Evolutionary conservation across 768 basidiomycete genomes (phyloP).

Genomic region (Boletus subparvulus): DNA sequence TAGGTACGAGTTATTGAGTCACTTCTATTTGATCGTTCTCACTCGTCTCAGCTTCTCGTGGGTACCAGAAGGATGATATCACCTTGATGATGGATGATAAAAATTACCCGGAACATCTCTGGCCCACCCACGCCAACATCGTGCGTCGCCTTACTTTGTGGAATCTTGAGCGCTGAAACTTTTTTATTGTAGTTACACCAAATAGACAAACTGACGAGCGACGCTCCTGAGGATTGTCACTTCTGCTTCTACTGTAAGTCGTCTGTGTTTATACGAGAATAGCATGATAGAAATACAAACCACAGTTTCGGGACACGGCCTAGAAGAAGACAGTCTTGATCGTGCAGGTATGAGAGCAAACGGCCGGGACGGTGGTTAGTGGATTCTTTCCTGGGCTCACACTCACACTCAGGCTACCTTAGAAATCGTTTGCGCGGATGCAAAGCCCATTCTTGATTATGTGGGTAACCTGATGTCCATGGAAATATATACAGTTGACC

Average conservation of each 20-base stretch:
- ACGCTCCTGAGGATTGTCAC: constrained; percentile 43
- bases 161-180: not conserved
- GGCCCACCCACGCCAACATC: constrained; percentile 46
- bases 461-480: constrained; percentile 6
- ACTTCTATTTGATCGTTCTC: not conserved
- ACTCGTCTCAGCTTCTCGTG: constrained; percentile 32
- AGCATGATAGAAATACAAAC: not conserved
- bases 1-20: constrained; percentile 8
- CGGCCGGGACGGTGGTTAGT: constrained; percentile 47
- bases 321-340: constrained; percentile 21
- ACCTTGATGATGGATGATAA: constrained; percentile 43
- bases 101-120: constrained; percentile 26
- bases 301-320: constrained; percentile 24
- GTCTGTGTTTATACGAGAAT: no score
- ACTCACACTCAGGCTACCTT: not conserved
- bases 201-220: constrained; percentile 43
- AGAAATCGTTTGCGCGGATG: constrained; percentile 25
- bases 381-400: not conserved
- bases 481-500: not conserved
- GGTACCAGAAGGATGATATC: constrained; percentile 41
- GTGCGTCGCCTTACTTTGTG: constrained; percentile 28
- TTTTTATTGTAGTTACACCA: constrained; percentile 32
- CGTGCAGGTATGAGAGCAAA: constrained; percentile 43
- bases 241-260: constrained; percentile 57
- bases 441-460: constrained; percentile 22